A percentile compares a stretch with the other conserved stretches of the same genome.
Conservation (phyloP, 2,329 filamentous ascomycete genomes). For the Paraphoma sp. region DNA sequence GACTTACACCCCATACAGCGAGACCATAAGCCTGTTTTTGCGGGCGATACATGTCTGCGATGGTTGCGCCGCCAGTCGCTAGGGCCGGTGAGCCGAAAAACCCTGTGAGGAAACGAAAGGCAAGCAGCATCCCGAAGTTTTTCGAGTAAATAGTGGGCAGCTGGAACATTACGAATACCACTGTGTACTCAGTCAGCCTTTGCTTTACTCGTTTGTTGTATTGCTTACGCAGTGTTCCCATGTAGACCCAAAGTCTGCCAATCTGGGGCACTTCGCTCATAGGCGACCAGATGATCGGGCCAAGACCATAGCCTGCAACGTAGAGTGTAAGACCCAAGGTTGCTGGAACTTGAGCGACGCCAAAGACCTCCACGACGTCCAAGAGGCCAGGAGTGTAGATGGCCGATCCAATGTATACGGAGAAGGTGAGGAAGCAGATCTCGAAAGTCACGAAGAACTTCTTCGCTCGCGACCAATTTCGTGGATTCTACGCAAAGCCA, state of each 20-base stretch:
- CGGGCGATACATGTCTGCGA: slow-evolving; percentile 54
- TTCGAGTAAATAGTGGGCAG: slow-evolving; percentile 53
- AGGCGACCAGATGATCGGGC: slow-evolving; percentile 47
- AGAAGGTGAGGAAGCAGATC: slow-evolving; percentile 58
- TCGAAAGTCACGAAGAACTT: slow-evolving; percentile 55
- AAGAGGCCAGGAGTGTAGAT: slow-evolving; percentile 55
- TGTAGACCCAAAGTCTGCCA: slow-evolving; percentile 51
- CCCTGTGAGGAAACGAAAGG: slow-evolving; percentile 58
- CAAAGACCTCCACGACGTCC: slow-evolving; percentile 61
- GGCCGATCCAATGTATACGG: slow-evolving; percentile 60
- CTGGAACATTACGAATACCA: slow-evolving; percentile 57
- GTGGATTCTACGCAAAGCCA: slow-evolving; percentile 48
- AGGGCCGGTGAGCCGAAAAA: slow-evolving; percentile 56
- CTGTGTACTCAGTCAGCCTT: slow-evolving; percentile 7
- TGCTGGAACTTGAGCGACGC: slow-evolving; percentile 56
- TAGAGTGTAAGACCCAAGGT: slow-evolving; percentile 53
- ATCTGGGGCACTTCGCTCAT: slow-evolving; percentile 58
- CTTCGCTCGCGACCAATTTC: slow-evolving; percentile 55
- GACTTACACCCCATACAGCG: slow-evolving; percentile 51
- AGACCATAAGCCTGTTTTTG: slow-evolving; percentile 49
- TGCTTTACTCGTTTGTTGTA: not conserved
- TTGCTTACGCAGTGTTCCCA: slow-evolving; percentile 22
- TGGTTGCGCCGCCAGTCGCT: slow-evolving; percentile 55
- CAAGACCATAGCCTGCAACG: slow-evolving; percentile 40
- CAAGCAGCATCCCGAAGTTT: slow-evolving; percentile 60